These are phyloP conservation scores for Penicillium bialowiezense DNA, from an alignment of 495 filamentous ascomycete species.

Conservation along the genomic window DNA sequence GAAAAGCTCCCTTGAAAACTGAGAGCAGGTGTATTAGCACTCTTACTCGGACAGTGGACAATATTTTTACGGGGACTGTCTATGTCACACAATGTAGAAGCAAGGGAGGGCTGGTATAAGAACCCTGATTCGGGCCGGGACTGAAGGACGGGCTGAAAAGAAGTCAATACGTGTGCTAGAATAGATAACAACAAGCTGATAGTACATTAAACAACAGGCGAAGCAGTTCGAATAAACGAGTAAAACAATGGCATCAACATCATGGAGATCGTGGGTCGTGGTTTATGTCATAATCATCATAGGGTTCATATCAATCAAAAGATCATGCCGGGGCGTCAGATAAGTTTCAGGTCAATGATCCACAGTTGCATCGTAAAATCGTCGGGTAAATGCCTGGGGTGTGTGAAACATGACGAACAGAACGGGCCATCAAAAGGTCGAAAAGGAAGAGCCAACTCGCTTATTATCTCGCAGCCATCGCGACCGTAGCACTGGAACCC, in stretches of 20 bases:
- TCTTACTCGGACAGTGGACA: no score
- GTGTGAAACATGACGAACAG: slow-evolving; percentile 22
- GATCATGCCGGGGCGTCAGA: background rate
- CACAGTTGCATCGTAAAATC: slow-evolving; percentile 19
- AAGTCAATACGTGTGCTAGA: background rate
- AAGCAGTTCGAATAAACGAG: background rate
- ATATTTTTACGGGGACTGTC: background rate
- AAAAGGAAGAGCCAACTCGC: background rate
- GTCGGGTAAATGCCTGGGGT: slow-evolving; percentile 8
- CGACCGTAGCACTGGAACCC: slow-evolving; percentile 28
- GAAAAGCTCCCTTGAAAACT: no score
- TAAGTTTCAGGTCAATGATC: slow-evolving; percentile 1
- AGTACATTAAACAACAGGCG: slow-evolving; percentile 21
- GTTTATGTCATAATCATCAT: slow-evolving; percentile 23
- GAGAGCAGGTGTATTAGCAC: no score
- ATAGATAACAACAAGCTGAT: slow-evolving; percentile 8
- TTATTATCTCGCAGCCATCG: slow-evolving; percentile 9
- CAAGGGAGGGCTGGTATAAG: background rate
- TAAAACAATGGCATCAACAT: slow-evolving; percentile 1
- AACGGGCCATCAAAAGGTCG: slow-evolving; percentile 6
- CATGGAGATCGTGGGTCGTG: slow-evolving; percentile 7
- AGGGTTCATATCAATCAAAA: slow-evolving; percentile 21
- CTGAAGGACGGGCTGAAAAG: background rate
- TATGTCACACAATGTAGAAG: slow-evolving; percentile 1
- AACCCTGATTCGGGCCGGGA: background rate